Percentiles rank a stretch among this genome's conserved stretches.
These are phyloP conservation scores for Penicillium pulvis DNA, from an alignment of 495 filamentous ascomycete genomes.

Conservation along the genomic window DNA sequence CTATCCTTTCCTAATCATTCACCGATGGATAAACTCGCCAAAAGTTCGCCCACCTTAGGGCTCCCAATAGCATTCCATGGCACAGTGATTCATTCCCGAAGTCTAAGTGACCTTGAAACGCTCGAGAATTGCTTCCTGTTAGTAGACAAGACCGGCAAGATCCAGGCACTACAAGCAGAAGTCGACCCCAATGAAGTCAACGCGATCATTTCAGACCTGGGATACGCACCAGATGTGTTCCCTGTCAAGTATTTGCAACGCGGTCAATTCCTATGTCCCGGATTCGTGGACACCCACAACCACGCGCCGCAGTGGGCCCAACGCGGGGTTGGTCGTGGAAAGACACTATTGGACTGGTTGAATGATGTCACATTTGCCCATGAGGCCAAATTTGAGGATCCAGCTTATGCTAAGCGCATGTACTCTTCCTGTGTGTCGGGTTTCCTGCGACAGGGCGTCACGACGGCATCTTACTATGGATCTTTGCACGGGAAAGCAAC, in stretches of 20 bases:
- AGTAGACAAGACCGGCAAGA: slow-evolving; percentile 43
- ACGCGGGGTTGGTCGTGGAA: slow-evolving; percentile 59
- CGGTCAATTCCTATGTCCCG: slow-evolving; percentile 60
- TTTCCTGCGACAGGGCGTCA: slow-evolving; percentile 63
- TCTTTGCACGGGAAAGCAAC: slow-evolving; percentile 60
- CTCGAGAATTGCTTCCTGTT: slow-evolving; percentile 50
- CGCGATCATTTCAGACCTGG: slow-evolving; percentile 24
- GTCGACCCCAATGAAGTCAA: slow-evolving; percentile 23
- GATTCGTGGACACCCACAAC: slow-evolving; percentile 66
- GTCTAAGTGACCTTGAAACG: slow-evolving; percentile 44
- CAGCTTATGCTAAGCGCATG: slow-evolving; percentile 51
- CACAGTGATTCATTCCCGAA: slow-evolving; percentile 53
- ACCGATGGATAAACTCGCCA: slow-evolving; percentile 17
- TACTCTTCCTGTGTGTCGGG: slow-evolving; percentile 58
- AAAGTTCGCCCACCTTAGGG: slow-evolving; percentile 16
- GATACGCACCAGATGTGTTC: slow-evolving; percentile 35
- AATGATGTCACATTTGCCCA: slow-evolving; percentile 62
- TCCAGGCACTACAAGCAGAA: slow-evolving; percentile 33
- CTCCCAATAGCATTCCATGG: slow-evolving; percentile 51
- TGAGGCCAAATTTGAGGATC: slow-evolving; percentile 59
- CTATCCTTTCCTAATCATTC: neutral
- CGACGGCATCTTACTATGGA: slow-evolving; percentile 67
- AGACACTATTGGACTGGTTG: slow-evolving; percentile 62
- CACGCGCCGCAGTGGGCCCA: slow-evolving; percentile 67
- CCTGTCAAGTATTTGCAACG: slow-evolving; percentile 43